phyloP scores from a whole-genome alignment of 768 basidiomycete genomes.

The Serendipita sp. region DNA sequence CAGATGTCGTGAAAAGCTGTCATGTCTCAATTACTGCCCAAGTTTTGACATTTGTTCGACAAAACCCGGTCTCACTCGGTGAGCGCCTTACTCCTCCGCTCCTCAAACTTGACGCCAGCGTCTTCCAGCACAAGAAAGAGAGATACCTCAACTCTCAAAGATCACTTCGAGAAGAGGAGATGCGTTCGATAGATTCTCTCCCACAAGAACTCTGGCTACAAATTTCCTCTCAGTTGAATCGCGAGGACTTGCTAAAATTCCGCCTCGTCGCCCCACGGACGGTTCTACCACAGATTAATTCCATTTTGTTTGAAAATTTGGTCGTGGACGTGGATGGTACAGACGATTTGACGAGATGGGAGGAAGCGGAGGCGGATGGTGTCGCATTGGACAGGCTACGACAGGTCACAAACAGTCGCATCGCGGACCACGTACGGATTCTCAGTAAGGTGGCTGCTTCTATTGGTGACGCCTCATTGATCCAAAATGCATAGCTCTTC shows the following conservation, averaged over 20 bases:
- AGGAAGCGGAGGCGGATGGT: conserved; percentile 23
- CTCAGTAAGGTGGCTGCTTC: background rate
- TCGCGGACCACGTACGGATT: background rate
- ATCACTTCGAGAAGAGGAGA: too few species aligned
- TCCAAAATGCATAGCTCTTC: background rate
- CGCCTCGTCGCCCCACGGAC: background rate
- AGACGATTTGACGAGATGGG: background rate
- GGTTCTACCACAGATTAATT: background rate
- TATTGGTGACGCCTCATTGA: background rate
- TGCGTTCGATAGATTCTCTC: background rate
- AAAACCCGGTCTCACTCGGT: too few species aligned
- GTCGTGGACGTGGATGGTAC: background rate
- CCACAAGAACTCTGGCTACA: background rate
- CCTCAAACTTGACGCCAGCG: background rate
- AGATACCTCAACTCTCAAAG: too few species aligned
- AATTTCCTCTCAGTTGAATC: background rate
- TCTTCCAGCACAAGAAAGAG: too few species aligned
- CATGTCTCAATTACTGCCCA: too few species aligned
- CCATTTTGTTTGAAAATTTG: background rate
- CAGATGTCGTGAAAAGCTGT: too few species aligned
- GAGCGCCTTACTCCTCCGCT: background rate
- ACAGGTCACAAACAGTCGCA: background rate
- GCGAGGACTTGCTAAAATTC: background rate
- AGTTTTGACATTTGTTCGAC: too few species aligned
- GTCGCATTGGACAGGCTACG: conserved; percentile 15